Conservation (phyloP, 2,329 filamentous ascomycete species). For the Pseudopyrenochaeta lycopersici region DNA sequence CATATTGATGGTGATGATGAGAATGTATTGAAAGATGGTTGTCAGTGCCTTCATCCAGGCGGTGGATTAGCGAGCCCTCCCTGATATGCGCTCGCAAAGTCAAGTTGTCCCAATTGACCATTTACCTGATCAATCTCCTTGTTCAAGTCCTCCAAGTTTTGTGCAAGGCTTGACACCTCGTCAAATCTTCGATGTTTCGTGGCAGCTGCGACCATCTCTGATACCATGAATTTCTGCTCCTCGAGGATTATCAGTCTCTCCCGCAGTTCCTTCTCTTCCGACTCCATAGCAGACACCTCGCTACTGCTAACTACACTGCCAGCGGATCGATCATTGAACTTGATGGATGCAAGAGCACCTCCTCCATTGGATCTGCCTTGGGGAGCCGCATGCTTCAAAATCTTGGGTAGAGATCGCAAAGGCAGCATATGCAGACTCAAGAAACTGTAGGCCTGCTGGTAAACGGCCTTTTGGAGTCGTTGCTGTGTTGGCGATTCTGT, state of each 20-base stretch:
- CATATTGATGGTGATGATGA: background rate
- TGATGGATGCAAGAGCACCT: constrained; percentile 66
- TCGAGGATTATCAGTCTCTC: constrained; percentile 85
- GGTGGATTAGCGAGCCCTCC: constrained; percentile 34
- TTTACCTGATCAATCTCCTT: constrained; percentile 76
- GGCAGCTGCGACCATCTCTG: constrained; percentile 82
- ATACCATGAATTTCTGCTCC: constrained; percentile 90
- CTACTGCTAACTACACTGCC: constrained; percentile 66
- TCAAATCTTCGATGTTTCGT: constrained; percentile 82
- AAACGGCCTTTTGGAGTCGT: constrained; percentile 80
- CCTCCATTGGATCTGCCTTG: constrained; percentile 53
- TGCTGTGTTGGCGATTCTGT: constrained; percentile 76
- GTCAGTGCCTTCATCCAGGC: constrained; percentile 26
- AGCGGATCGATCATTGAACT: constrained; percentile 62
- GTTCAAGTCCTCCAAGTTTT: constrained; percentile 84
- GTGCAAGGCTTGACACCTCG: constrained; percentile 80
- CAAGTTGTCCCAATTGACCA: constrained; percentile 71
- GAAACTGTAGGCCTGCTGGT: constrained; percentile 82
- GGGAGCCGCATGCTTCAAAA: constrained; percentile 64
- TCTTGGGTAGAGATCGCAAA: constrained; percentile 64
- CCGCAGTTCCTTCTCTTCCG: constrained; percentile 82
- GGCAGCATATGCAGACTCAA: constrained; percentile 91
- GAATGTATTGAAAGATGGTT: background rate
- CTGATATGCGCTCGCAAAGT: constrained; percentile 65
- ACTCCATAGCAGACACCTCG: constrained; percentile 73